Percentiles rank a stretch among this genome's conserved stretches.
phyloP scores from a whole-genome alignment of 768 basidiomycete species.

The Pulveroboletus sp. region DNA sequence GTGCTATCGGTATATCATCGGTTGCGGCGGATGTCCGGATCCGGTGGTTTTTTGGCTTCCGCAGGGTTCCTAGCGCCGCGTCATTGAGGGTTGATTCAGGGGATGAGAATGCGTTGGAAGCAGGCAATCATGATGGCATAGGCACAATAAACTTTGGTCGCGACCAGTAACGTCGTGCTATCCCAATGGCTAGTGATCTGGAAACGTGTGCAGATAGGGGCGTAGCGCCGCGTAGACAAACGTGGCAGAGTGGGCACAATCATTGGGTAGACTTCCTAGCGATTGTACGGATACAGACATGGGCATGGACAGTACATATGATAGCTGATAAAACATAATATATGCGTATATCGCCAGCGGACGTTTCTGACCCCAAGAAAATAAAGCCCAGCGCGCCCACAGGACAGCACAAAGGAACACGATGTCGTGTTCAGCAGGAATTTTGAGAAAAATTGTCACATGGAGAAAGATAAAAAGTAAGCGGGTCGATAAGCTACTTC shows the following conservation, averaged over 20 bases:
- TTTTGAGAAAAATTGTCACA: not conserved
- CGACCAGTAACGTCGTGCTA: too few relatives aligned
- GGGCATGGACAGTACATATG: not conserved
- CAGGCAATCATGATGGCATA: too few relatives aligned
- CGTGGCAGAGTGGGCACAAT: not conserved
- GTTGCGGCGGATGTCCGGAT: too few relatives aligned
- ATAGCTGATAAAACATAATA: constrained; percentile 3
- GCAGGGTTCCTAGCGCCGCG: too few relatives aligned
- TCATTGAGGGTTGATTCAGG: too few relatives aligned
- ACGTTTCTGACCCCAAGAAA: not conserved
- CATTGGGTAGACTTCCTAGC: not conserved
- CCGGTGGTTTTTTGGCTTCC: too few relatives aligned
- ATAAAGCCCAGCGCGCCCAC: not conserved
- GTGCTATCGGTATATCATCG: too few relatives aligned
- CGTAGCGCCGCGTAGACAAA: too few relatives aligned
- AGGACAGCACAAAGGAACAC: not conserved
- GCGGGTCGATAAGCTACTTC: constrained; percentile 17
- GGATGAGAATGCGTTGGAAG: too few relatives aligned
- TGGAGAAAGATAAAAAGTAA: not conserved
- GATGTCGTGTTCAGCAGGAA: not conserved
- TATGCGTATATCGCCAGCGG: not conserved
- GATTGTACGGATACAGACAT: constrained; percentile 1
- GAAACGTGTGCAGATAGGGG: too few relatives aligned
- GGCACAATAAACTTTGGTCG: too few relatives aligned
- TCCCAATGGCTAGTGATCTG: too few relatives aligned